Evolutionary conservation across 352 stramenopile genomes (phyloP).

Genomic region (Nannochloropsis limnetica): DNA sequence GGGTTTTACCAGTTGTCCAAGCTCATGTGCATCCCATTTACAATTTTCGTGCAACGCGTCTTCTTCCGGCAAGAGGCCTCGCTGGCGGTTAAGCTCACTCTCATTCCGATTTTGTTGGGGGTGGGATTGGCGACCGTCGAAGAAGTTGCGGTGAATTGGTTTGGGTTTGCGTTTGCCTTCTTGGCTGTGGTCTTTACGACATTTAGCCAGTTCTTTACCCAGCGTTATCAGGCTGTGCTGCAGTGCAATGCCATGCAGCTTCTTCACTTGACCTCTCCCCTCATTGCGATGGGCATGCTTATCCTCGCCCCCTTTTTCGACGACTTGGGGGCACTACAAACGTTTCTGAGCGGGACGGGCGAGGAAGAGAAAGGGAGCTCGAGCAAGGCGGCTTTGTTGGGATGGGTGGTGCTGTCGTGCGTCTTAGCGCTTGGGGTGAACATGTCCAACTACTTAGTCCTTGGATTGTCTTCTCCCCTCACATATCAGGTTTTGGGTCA

Average conservation of each 20-base stretch:
- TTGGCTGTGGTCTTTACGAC: constrained; percentile 43
- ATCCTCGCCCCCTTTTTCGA: constrained; percentile 46
- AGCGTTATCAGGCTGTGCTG: constrained; percentile 41
- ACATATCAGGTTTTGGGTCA: constrained; percentile 51
- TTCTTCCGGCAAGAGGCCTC: constrained; percentile 12
- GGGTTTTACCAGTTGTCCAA: constrained; percentile 52
- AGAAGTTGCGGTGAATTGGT: constrained; percentile 40
- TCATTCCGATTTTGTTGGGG: constrained; percentile 43
- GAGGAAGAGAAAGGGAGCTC: not conserved
- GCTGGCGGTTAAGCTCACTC: constrained; percentile 30
- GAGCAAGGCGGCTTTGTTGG: not conserved
- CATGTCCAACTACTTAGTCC: constrained; percentile 51
- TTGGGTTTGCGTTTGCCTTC: constrained; percentile 39
- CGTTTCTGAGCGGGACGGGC: not conserved
- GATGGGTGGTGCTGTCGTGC: constrained; percentile 37
- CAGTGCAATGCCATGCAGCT: constrained; percentile 48
- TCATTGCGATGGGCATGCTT: constrained; percentile 45
- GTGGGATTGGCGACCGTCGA: constrained; percentile 44
- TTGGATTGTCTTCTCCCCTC: constrained; percentile 47
- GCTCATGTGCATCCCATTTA: constrained; percentile 47
- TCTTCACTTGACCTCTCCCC: constrained; percentile 45
- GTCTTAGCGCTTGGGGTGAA: constrained; percentile 49
- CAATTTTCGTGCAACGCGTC: constrained; percentile 37
- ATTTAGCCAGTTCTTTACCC: constrained; percentile 46
- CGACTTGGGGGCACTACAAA: constrained; percentile 35